Percentiles rank a stretch among this genome's conserved stretches.
Conservation (phyloP, 768 basidiomycete species). For the Nidula microcarpa region DNA sequence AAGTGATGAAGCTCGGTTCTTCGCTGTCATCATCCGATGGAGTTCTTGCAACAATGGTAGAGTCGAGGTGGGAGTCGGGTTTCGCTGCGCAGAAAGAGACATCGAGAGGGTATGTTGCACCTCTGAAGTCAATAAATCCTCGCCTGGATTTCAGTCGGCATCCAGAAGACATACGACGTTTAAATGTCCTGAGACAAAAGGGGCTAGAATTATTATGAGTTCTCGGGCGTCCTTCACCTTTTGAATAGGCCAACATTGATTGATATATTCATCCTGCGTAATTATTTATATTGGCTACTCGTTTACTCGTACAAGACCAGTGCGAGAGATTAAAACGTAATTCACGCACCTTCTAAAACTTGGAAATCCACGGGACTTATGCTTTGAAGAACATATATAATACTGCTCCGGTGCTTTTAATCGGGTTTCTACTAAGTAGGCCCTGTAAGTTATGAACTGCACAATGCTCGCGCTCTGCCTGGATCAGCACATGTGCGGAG, state of each 20-base stretch:
- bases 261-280: not conserved
- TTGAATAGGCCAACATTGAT: not conserved
- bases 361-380: no score
- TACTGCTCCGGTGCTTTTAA: no score
- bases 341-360: no score
- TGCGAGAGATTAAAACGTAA: no score
- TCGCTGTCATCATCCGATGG: constrained; percentile 13
- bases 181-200: constrained; percentile 1
- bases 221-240: not conserved
- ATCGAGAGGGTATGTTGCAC: constrained; percentile 2
- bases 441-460: no score
- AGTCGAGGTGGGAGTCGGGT: constrained; percentile 9
- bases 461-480: no score
- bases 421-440: no score
- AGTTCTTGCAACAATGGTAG: constrained; percentile 11
- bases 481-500: no score
- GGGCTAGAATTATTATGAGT: not conserved
- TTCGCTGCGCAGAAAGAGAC: no score
- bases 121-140: constrained; percentile 12
- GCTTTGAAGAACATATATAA: no score
- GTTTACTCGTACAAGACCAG: no score
- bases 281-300: not conserved
- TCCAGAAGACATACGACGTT: constrained; percentile 6
- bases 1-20: constrained; percentile 10
- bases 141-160: constrained; percentile 3